Base-by-base conservation (phyloP, 805 yeast species). In the Yamadazyma olivae region DNA sequence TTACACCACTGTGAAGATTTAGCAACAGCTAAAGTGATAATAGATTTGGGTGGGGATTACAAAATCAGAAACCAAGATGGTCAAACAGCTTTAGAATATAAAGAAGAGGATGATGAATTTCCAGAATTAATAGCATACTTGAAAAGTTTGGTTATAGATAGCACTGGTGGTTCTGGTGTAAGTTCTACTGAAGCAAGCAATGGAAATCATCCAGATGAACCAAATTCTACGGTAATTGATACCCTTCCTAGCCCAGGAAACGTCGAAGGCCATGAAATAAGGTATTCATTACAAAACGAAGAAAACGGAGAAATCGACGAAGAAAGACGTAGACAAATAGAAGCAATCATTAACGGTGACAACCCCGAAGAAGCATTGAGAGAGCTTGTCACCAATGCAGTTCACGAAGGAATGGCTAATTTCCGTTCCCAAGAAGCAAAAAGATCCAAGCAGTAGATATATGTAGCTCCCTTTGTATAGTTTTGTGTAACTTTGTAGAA, bases 1-100 rank as follows among this genome's bases (percentile, higher is more conserved):
- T 67, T 93, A 42, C 98, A 91, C 57, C 95, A 88, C 48, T 86
- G 79, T 16, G 99, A 93, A 53, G 83, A 79, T 37, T 61, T 75
- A 0, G 64, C 55, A 1, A 71, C 79, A 1, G 97, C 95, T 1
- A 75, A 73, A 45, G 49, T 70, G 17, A 64, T 93, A 35, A 70
- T 93, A 0, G 76, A 77, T 34, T 70, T 81, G 21, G 70, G 75
- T 3, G 96, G 91, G 0, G 83, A 87, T 57, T 71, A 65, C 54
- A 75, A 59, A 29, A 48, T 77, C 24, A 75, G 68, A 53, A 91
- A 93, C 56, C 57, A 61, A 29, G 96, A 86, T 18, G 95, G 87
- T 3, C 73, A 76, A 50, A 89, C 91, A 1, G 67, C 96, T 1
- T 73, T 77, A 8, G 79, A 81, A 38, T 82, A 76, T 54, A 79